A percentile compares a stretch with the other conserved stretches of the same genome.
These are phyloP conservation scores for Mycena latifolia DNA, from an alignment of 768 basidiomycete genomes.

Conservation along the genomic window DNA sequence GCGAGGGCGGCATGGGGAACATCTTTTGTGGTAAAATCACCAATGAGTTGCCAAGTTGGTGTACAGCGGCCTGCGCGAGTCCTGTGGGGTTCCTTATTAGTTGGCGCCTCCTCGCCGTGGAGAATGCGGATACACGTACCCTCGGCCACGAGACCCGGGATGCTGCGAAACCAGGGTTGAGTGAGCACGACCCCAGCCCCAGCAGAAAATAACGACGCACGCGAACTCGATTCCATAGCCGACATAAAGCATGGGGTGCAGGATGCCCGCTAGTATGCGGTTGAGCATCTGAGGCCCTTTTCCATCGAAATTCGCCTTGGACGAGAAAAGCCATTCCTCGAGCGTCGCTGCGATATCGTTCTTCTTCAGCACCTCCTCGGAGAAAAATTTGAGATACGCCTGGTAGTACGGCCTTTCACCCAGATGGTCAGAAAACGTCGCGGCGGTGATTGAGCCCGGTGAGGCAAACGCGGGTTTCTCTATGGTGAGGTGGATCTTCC, in stretches of 20 bases:
- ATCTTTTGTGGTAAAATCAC: constrained; percentile 15
- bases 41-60: constrained; percentile 41
- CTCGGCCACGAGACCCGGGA: constrained; percentile 72
- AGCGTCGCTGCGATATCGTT: constrained; percentile 55
- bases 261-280: constrained; percentile 65
- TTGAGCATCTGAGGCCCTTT: constrained; percentile 57
- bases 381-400: constrained; percentile 70
- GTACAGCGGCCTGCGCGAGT: constrained; percentile 67
- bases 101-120: constrained; percentile 9
- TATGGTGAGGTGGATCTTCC: constrained; percentile 50
- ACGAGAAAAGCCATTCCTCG: constrained; percentile 73
- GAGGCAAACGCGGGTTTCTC: constrained; percentile 56
- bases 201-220: constrained; percentile 24
- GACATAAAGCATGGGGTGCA: constrained; percentile 76
- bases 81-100: constrained; percentile 49
- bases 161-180: constrained; percentile 26
- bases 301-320: constrained; percentile 63
- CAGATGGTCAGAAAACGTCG: constrained; percentile 68
- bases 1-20: constrained; percentile 9
- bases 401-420: constrained; percentile 71
- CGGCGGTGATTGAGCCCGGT: constrained; percentile 57
- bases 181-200: constrained; percentile 3
- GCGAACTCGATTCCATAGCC: constrained; percentile 75
- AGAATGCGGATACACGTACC: constrained; percentile 50
- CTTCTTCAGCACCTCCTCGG: constrained; percentile 53